phyloP scores from a whole-genome alignment of 2,329 filamentous ascomycete species.

The Chaetomium sp. region DNA sequence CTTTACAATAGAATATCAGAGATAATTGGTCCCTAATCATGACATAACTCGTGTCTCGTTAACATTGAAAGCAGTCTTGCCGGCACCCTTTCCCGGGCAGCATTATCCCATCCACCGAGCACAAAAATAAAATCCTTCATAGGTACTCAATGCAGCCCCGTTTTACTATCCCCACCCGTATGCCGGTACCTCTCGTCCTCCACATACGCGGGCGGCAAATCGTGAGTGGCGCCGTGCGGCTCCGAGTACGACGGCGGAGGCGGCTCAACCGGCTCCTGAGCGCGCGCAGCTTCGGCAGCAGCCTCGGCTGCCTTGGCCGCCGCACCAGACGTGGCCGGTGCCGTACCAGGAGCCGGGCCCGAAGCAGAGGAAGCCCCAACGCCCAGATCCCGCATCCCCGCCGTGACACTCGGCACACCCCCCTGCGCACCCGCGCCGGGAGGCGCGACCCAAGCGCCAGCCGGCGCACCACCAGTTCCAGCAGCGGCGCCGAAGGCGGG shows the following conservation, averaged over 20 bases:
- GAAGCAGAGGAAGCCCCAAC: conserved; percentile 3
- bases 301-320: conserved; percentile 36
- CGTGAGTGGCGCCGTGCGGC: conserved; percentile 18
- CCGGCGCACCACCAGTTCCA: conserved; percentile 5
- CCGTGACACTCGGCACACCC: conserved; percentile 4
- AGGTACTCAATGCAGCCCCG: conserved; percentile 31
- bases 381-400: conserved; percentile 23
- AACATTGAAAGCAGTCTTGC: not conserved
- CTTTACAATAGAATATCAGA: not conserved
- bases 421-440: not conserved
- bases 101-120: too few species aligned
- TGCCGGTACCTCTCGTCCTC: conserved; percentile 31
- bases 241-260: conserved; percentile 38
- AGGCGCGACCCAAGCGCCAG: conserved; percentile 12
- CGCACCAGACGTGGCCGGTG: conserved; percentile 17
- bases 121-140: too few species aligned
- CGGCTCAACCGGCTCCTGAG: conserved; percentile 8
- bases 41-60: not conserved
- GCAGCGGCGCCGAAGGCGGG: conserved; percentile 1
- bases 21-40: not conserved
- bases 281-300: conserved; percentile 32
- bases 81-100: not conserved
- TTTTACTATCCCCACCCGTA: conserved; percentile 34
- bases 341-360: not conserved
- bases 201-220: conserved; percentile 39